Percentiles rank a stretch among this genome's conserved stretches.
Conservation (phyloP, 2,329 filamentous ascomycete species). For the Aspergillus sp. region DNA sequence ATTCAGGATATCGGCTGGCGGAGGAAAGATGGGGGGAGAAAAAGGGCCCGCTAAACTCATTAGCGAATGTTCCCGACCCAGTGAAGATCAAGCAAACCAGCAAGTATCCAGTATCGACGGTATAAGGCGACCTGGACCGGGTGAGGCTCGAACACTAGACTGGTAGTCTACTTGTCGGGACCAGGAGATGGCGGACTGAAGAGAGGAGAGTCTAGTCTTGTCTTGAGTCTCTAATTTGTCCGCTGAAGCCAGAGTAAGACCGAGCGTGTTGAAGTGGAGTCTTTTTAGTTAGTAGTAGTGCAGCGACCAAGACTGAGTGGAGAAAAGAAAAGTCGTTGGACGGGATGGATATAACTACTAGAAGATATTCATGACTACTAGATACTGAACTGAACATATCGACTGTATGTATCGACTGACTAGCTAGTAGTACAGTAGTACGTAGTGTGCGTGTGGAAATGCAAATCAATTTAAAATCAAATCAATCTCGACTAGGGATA, state of each 20-base stretch:
- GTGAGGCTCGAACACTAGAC: not conserved
- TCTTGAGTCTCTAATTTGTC: not conserved
- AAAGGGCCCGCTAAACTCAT: constrained; percentile 24
- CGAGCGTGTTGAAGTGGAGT: not conserved
- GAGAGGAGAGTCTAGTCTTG: not conserved
- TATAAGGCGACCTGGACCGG: constrained; percentile 8
- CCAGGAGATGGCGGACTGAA: not conserved
- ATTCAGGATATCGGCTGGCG: constrained; percentile 13
- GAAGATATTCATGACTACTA: no score
- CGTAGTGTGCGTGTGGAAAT: no score
- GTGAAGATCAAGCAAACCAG: no score
- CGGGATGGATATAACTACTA: no score
- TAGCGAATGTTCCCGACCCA: constrained; percentile 7
- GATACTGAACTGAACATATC: no score
- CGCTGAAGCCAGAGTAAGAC: not conserved
- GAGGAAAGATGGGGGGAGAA: constrained; percentile 4
- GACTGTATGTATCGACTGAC: no score
- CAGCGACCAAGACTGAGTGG: not conserved
- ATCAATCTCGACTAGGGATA: not conserved
- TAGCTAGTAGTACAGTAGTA: no score
- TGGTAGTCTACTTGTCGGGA: not conserved
- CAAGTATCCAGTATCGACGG: not conserved
- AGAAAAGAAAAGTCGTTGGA: not conserved
- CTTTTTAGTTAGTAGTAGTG: not conserved
- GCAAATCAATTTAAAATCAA: no score